Conservation (phyloP, 176 grass and related monocot genomes). For the Oryza glaberrima region DNA sequence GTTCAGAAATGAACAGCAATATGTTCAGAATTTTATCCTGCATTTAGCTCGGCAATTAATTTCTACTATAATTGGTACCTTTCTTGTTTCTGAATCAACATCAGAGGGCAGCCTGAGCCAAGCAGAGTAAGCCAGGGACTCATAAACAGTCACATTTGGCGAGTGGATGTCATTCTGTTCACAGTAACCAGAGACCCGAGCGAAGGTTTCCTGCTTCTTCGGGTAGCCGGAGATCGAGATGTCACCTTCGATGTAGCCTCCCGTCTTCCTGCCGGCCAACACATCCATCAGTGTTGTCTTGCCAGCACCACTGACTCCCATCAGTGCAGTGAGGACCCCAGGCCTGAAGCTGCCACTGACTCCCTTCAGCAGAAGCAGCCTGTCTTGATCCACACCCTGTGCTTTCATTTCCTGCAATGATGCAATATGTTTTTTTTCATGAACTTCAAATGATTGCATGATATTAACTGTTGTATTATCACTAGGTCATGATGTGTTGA, state of each 20-base stretch:
- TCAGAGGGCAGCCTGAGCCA: conserved; percentile 58
- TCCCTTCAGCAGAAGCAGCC: conserved; percentile 58
- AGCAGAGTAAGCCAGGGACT: conserved; percentile 61
- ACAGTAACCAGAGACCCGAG: conserved; percentile 66
- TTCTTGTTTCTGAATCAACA: conserved; percentile 60
- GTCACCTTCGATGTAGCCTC: conserved; percentile 64
- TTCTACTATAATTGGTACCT: conserved; percentile 41
- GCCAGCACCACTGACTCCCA: conserved; percentile 67
- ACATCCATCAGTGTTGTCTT: conserved; percentile 77
- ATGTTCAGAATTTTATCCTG: conserved; percentile 3
- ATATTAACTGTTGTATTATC: not conserved
- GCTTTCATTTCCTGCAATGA: conserved; percentile 69
- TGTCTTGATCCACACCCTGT: conserved; percentile 64
- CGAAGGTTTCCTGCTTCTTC: conserved; percentile 71
- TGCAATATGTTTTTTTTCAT: conserved; percentile 7
- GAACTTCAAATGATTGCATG: not conserved
- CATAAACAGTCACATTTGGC: conserved; percentile 64
- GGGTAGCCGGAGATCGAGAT: conserved; percentile 67
- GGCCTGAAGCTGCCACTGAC: conserved; percentile 64
- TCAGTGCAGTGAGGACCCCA: conserved; percentile 60
- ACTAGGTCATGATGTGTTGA: not conserved
- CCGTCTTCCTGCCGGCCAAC: conserved; percentile 63
- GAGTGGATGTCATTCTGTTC: conserved; percentile 80
- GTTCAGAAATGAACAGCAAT: conserved; percentile 13
- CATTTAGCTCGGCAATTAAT: not conserved